Evolutionary conservation across 495 filamentous ascomycete genomes (phyloP), one percentile per base, ranked within the genome.

Genomic region (Daldinia concentrica): DNA sequence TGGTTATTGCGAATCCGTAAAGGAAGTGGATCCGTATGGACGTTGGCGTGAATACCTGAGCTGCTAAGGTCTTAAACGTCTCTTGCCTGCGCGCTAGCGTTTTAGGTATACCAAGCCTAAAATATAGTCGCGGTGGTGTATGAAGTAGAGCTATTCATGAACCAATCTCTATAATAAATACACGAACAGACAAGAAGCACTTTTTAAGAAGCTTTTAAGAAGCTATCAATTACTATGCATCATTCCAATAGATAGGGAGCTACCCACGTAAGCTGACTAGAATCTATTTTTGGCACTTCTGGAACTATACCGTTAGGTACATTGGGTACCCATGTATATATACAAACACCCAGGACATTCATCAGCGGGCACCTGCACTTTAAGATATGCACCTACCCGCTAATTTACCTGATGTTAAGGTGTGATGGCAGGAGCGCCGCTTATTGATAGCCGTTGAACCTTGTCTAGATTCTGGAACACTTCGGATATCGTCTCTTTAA

Each of bases 381-480:
- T 24, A 62, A 30, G 45, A 27, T 43, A 64, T 63, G 60, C 50
- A 37, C 45, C 60, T 55, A 29, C 32, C 60, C 32, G 48, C 26
- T n/a, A 54, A 48, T 48, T 55, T 55, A 55, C 51, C 17, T 48
- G 43, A 48, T 12, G 43, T 58, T 36, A 37, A 41, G 57, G 36
- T 59, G 36, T 39, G 36, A 59, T 11, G 57, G 36, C 15, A 59
- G 19, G 57, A 15, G 34, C 36, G 14, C 54, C 19, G 41, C 22
- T 52, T 57, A 57, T 57, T 36, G 29, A 19, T 57, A 64, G 37
- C 37, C 12, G 7, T 29, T 45, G 52, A 66, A 59, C 63, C 62
- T 66, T 67, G 50, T 60, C 57, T 32, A 19, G 55, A 24, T 37
- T 65, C 63, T 48, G 39, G 39, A 65, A 65, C 63, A 34, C 30